Evolutionary conservation across 805 yeast species (phyloP), one percentile per base, ranked within the genome.

Genomic region (Pichia manshurica): DNA sequence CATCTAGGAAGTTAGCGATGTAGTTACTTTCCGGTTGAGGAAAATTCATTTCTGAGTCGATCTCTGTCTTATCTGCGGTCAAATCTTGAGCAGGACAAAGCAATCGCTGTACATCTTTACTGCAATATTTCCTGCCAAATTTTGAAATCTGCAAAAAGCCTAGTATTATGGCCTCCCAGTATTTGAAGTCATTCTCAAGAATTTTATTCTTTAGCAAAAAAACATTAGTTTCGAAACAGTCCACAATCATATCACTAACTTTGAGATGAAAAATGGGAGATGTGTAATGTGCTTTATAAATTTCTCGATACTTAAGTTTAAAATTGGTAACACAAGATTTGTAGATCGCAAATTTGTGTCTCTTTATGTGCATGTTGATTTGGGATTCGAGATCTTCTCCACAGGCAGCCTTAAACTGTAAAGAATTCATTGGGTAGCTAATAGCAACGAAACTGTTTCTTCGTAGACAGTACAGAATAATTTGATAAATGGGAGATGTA

Each of bases 301-400:
- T 29, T 10, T 17, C 15, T n/a, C 10, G n/a, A 23, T 40, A 25
- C 16, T 40, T 22, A 6, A 29, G 12, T 20, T 46, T 34, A 31
- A 41, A 36, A 16, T n/a, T 20, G 20, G 35, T 23, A 13, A 36
- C 15, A n/a, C 21, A 21, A 12, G 3, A 32, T 39, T 39, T 45
- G 39, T 32, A 49, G 33, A 36, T 38, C 34, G 12, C 49, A 43
- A 15, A 42, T 22, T 43, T 48, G 20, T 19, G 32, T 34, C 31
- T 41, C 34, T 29, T 44, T 23, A 29, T 48, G 32, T 25, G 47
- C 29, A 25, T 25, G 10, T 25, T 25, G 10, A 10, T 10, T 25
- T 25, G 29, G 10, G 10, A 10, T 25, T 25, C 29, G 10, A 25
- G 29, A 25, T 25, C 29, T 8, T 25, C n/a, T n/a, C n/a, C n/a